Evolutionary conservation across 257 asterid species (phyloP).

Genomic region (Solanum gracilifrons): DNA sequence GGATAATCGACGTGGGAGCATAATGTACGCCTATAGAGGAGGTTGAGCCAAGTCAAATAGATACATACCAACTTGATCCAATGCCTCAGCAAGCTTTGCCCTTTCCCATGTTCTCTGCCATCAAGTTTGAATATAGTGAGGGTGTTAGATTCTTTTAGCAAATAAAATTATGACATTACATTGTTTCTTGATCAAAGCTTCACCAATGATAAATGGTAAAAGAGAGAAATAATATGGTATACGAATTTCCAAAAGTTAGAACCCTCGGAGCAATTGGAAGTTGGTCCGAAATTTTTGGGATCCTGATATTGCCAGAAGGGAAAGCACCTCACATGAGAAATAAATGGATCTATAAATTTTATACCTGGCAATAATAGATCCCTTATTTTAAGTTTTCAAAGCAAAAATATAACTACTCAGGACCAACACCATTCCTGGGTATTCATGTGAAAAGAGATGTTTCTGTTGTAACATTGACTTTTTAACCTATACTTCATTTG

Average conservation of each 20-base stretch:
- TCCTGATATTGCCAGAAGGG: background rate
- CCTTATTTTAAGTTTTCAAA: background rate
- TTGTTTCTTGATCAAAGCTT: background rate
- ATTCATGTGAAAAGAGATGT: background rate
- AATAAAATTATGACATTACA: background rate
- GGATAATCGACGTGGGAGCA: background rate
- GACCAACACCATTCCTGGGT: background rate
- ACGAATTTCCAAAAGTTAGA: background rate
- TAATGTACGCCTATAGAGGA: background rate
- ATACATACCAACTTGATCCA: constrained; percentile 69
- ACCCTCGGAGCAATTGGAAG: background rate
- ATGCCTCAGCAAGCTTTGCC: constrained; percentile 64
- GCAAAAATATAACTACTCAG: background rate
- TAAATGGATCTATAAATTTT: background rate
- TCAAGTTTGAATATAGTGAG: background rate
- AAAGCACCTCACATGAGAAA: background rate
- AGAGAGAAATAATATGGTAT: background rate
- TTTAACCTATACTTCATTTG: background rate
- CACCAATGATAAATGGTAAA: background rate
- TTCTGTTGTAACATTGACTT: background rate
- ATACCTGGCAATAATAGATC: background rate
- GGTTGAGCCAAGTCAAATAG: background rate
- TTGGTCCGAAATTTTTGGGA: background rate
- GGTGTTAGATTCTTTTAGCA: background rate
- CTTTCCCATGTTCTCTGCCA: constrained; percentile 96